phyloP scores from a whole-genome alignment of 1,139 yeast genomes.

The Nadsonia commutata region DNA sequence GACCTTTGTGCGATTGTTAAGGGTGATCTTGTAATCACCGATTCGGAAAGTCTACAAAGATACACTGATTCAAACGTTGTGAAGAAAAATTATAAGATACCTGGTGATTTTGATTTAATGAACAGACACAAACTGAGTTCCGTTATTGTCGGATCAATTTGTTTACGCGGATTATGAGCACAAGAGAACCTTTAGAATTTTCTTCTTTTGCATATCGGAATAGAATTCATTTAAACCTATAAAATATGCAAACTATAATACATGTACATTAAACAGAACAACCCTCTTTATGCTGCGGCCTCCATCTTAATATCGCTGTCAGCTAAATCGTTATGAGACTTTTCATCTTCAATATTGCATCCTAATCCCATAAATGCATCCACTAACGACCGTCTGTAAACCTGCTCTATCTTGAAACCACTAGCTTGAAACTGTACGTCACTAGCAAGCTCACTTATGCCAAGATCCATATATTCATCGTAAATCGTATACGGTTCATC shows the following conservation, averaged over 20 bases:
- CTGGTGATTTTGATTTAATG: conserved; percentile 6
- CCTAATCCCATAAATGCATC: conserved; percentile 87
- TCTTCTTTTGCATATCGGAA: too few relatives aligned
- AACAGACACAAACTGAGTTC: conserved; percentile 5
- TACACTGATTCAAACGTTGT: conserved; percentile 24
- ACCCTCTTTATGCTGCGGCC: background rate
- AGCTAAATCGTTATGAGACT: conserved; percentile 15
- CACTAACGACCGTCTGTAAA: conserved; percentile 63
- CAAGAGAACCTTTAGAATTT: too few relatives aligned
- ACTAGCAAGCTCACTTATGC: conserved; percentile 39
- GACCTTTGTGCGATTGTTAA: conserved; percentile 5
- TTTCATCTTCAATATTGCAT: conserved; percentile 61
- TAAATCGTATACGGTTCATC: conserved; percentile 31
- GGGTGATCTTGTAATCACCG: conserved; percentile 16
- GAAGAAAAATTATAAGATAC: conserved; percentile 23
- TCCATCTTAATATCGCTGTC: conserved; percentile 3
- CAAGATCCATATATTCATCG: conserved; percentile 46
- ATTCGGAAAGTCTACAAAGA: conserved; percentile 21
- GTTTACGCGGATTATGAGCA: conserved; percentile 8
- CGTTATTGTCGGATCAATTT: conserved; percentile 8
- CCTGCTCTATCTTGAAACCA: conserved; percentile 62
- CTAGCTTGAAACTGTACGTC: conserved; percentile 68
- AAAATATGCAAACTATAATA: background rate
- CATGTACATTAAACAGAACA: conserved; percentile 3
- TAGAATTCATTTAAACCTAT: too few relatives aligned